Evolutionary conservation across 805 yeast genomes (phyloP), one percentile per base, ranked within the genome.

Genomic region (Candida easanensis): DNA sequence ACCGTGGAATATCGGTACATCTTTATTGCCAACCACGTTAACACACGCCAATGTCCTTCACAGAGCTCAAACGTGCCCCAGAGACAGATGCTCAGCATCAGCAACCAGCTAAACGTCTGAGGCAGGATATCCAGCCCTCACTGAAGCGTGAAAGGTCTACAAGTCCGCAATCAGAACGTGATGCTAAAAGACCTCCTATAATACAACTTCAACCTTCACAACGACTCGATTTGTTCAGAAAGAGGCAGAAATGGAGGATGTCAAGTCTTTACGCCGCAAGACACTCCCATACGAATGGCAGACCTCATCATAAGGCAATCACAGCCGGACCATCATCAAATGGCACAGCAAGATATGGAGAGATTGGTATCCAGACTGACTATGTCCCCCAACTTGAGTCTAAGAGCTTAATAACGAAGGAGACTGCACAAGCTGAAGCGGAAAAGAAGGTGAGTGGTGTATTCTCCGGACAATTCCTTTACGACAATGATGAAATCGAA

Each of bases 161-260:
- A 15, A 41, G 45, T 17, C 45, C 40, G 15, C 30, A 42, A 17
- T 26, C 25, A 9, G 38, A 40, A 16, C 14, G 13, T 3, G 14
- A 15, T 4, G 32, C 18, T 5, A 39, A 35, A 40, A 76, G 65
- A 64, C 79, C 40, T 4, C 60, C 61, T 8, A 46, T 57, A 36
- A 53, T 58, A 44, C 56, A 53, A 3, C 35, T 58, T 2, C 44
- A 51, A 20, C 62, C 63, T 5, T 36, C 49, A 1, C 61, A 58
- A 34, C 40, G 63, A 20, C 52, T 58, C n/a, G 54, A 47, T 19
- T 44, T 58, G 19, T 33, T 54, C 23, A 54, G 51, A 26, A 56
- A 55, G 51, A 54, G 52, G 38, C 61, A 54, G 35, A 49, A 36
- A 35, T 58, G 63, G 63, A 55, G 62, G 43, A 51, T 50, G 35